Evolutionary conservation across 2,329 filamentous ascomycete genomes (phyloP).

Genomic region (Xylariaceae sp.): DNA sequence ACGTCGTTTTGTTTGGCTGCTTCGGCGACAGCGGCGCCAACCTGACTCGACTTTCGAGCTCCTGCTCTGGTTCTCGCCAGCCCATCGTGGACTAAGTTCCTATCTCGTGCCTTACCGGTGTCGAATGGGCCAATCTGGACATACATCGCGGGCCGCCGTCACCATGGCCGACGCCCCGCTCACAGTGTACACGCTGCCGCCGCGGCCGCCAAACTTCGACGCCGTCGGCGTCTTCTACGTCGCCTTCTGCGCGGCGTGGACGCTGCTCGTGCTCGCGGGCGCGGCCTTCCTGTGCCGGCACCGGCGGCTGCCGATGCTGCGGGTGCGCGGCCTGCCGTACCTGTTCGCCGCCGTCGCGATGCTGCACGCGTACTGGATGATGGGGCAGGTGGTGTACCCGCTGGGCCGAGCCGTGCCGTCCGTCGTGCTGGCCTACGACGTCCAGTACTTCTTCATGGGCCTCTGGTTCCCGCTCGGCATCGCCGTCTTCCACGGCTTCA

Average conservation of each 20-base stretch:
- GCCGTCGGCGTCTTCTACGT: slow-evolving; percentile 17
- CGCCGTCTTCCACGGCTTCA: slow-evolving; percentile 50
- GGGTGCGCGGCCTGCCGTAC: slow-evolving; percentile 32
- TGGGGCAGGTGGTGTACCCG: slow-evolving; percentile 35
- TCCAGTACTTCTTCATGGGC: slow-evolving; percentile 54
- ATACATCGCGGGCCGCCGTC: not conserved
- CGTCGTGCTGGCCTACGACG: slow-evolving; percentile 34
- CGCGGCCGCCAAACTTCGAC: slow-evolving; percentile 15
- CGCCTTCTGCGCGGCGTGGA: slow-evolving; percentile 15
- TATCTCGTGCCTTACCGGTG: too few species aligned
- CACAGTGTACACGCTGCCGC: slow-evolving; percentile 13
- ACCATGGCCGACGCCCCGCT: not conserved
- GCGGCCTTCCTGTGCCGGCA: slow-evolving; percentile 28
- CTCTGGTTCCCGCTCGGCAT: slow-evolving; percentile 50
- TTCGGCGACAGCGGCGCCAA: too few species aligned
- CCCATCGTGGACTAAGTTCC: too few species aligned
- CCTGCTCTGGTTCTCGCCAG: too few species aligned
- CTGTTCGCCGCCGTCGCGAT: slow-evolving; percentile 32
- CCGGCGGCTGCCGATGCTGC: slow-evolving; percentile 27
- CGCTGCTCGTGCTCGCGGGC: slow-evolving; percentile 25
- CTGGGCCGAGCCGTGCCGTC: slow-evolving; percentile 33
- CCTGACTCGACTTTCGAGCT: too few species aligned
- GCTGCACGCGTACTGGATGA: slow-evolving; percentile 31
- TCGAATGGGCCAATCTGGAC: too few species aligned
- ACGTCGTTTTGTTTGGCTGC: too few species aligned